A percentile compares a stretch with the other conserved stretches of the same genome.
phyloP scores from a whole-genome alignment of 1,139 yeast genomes.

The Candida sp. region DNA sequence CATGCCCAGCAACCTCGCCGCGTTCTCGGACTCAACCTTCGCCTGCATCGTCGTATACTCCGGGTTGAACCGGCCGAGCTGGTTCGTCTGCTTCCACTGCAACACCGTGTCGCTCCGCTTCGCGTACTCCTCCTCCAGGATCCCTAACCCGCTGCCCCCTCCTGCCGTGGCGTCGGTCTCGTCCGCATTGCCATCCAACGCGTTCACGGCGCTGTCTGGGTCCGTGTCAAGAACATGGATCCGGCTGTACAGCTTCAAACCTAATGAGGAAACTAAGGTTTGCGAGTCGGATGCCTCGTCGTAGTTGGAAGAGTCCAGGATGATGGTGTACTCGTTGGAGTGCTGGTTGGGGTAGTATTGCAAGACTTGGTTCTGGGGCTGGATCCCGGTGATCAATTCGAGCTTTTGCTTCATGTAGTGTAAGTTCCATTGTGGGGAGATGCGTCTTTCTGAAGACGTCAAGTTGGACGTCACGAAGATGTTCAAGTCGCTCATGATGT shows the following conservation, averaged over 20 bases:
- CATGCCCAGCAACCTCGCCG: constrained; percentile 19
- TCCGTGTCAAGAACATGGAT: constrained; percentile 60
- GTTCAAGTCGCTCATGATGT: constrained; percentile 48
- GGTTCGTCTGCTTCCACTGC: constrained; percentile 72
- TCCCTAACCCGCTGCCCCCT: constrained; percentile 36
- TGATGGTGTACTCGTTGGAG: constrained; percentile 34
- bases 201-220: constrained; percentile 50
- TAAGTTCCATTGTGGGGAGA: constrained; percentile 68
- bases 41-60: constrained; percentile 32
- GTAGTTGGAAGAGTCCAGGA: constrained; percentile 21
- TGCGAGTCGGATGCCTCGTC: constrained; percentile 16
- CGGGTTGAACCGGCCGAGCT: constrained; percentile 78
- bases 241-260: constrained; percentile 41
- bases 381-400: constrained; percentile 81
- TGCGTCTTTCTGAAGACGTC: constrained; percentile 72
- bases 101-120: constrained; percentile 65
- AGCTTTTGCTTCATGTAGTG: constrained; percentile 58
- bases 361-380: constrained; percentile 61
- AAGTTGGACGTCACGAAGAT: constrained; percentile 66
- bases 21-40: constrained; percentile 20
- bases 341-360: constrained; percentile 49
- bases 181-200: constrained; percentile 34
- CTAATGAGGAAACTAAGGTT: constrained; percentile 21
- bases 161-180: background rate
- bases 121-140: constrained; percentile 73